These are phyloP conservation scores for Lagerstroemia speciosa DNA, from an alignment of 345 rosid species.

Conservation along the genomic window DNA sequence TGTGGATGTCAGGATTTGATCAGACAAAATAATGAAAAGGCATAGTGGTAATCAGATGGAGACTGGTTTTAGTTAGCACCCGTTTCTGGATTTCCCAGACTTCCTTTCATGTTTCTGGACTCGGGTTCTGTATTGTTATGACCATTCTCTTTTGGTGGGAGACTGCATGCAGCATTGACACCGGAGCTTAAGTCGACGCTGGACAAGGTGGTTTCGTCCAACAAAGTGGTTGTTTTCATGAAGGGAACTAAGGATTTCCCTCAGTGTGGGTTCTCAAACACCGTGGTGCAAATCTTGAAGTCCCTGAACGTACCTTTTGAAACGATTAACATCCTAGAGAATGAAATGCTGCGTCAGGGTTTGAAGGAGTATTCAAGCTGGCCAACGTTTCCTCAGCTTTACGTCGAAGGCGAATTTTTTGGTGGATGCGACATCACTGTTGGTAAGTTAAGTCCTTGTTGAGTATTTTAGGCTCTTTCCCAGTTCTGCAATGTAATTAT, in stretches of 20 bases:
- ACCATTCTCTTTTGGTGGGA: not conserved
- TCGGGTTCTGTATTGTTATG: not conserved
- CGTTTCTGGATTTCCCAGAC: not conserved
- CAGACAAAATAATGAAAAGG: not conserved
- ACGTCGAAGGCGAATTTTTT: slow-evolving; percentile 79
- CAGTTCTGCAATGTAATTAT: not conserved
- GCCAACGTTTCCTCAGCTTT: slow-evolving; percentile 98
- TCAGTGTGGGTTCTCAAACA: slow-evolving; percentile 90
- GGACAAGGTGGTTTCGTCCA: slow-evolving; percentile 62
- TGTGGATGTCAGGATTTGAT: not conserved
- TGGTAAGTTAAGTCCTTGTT: slow-evolving; percentile 29
- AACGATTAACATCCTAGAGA: slow-evolving; percentile 68
- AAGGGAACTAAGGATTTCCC: slow-evolving; percentile 88
- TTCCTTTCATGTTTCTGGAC: not conserved
- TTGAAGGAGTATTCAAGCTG: slow-evolving; percentile 86
- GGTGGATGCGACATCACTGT: slow-evolving; percentile 93
- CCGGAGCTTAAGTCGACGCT: slow-evolving; percentile 67
- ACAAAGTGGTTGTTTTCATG: slow-evolving; percentile 79
- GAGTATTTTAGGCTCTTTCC: not conserved
- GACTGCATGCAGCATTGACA: slow-evolving; percentile 36
- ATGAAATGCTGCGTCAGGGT: slow-evolving; percentile 78
- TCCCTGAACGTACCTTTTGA: slow-evolving; percentile 66
- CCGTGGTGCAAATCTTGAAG: slow-evolving; percentile 79
- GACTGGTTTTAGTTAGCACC: not conserved
- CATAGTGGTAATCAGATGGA: not conserved